Evolutionary conservation across 441 rosid genomes (phyloP), one percentile per base, ranked within the genome.

Genomic region (Populus tomentosa): DNA sequence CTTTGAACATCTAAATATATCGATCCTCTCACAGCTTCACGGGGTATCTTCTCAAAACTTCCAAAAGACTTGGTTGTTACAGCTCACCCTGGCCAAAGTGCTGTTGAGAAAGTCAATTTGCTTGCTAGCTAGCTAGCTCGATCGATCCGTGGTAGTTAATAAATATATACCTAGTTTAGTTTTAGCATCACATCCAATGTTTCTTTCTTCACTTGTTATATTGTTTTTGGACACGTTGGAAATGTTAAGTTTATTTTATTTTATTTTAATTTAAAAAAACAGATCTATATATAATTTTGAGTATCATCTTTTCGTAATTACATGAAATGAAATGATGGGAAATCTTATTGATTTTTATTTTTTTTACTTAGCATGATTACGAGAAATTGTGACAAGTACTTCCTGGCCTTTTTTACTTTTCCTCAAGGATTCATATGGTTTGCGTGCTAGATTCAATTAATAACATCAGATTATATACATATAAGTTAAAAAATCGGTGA

Each of bases 1-100:
- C 93, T 77, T 86, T 88, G 89, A 85, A 77, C 53, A 30, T 70
- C 56, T 72, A 6, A 28, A 35, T 20, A 9, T 16, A 36, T 11
- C n/a, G 10, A 14, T 8, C 36, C 23, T 24, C 10, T 28, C 20
- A 14, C 69, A 30, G 16, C 33, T 14, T 30, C 10, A 24, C 2
- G 38, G 6, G 42, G 23, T 68, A 21, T 16, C 70, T 30, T 21
- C 56, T 35, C n/a, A 36, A 69, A 69, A 20, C 71, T 69, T 70
- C 0, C 28, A 36, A 21, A 1, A 62, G 65, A 23, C 28, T 5
- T 36, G 26, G 70, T 28, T 6, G 70, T 30, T n/a, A 20, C 70
- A 67, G 20, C 40, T 33, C 6, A 67, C 46, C 46, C 6, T 20
- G 46, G 70, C n/a, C 46, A 18, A 33, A 61, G 4, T 7, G 46